Percentiles rank a stretch among this genome's conserved stretches.
Conservation (phyloP, 371 early-diverging fungal species). For the Mortierella sp. region DNA sequence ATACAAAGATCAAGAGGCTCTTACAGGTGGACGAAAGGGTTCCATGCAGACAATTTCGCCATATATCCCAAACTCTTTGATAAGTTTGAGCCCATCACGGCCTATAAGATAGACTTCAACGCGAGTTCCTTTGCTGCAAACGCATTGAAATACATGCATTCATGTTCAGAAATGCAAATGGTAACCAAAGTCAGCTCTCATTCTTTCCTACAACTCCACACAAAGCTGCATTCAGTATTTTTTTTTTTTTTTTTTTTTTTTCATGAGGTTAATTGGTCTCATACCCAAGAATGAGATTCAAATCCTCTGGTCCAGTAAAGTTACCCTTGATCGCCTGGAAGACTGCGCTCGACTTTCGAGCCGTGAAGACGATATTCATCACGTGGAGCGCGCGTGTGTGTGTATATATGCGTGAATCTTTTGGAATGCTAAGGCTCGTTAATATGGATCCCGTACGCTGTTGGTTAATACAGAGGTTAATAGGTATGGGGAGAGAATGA, state of each 20-base stretch:
- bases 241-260: background rate
- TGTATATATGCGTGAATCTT: too few species aligned
- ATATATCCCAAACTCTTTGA: constrained; percentile 77
- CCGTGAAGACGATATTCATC: constrained; percentile 59
- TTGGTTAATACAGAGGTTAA: too few species aligned
- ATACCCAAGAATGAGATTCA: constrained; percentile 81
- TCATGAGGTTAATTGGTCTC: background rate
- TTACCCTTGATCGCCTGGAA: constrained; percentile 68
- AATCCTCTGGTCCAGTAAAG: constrained; percentile 74
- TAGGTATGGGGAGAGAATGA: too few species aligned
- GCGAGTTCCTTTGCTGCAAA: constrained; percentile 76
- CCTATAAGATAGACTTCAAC: constrained; percentile 76
- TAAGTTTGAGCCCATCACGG: constrained; percentile 72
- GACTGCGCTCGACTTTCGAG: constrained; percentile 71
- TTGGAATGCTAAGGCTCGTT: too few species aligned
- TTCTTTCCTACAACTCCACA: too few species aligned
- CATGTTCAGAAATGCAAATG: background rate
- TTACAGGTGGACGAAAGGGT: constrained; percentile 65
- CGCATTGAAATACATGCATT: constrained; percentile 41
- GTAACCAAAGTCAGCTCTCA: background rate
- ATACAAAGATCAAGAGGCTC: background rate
- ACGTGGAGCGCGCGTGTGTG: background rate
- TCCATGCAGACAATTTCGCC: constrained; percentile 77
- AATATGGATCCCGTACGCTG: too few species aligned
- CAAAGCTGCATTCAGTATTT: background rate